These are phyloP conservation scores for Podospora australis DNA, from an alignment of 495 filamentous ascomycete species.

Conservation along the genomic window DNA sequence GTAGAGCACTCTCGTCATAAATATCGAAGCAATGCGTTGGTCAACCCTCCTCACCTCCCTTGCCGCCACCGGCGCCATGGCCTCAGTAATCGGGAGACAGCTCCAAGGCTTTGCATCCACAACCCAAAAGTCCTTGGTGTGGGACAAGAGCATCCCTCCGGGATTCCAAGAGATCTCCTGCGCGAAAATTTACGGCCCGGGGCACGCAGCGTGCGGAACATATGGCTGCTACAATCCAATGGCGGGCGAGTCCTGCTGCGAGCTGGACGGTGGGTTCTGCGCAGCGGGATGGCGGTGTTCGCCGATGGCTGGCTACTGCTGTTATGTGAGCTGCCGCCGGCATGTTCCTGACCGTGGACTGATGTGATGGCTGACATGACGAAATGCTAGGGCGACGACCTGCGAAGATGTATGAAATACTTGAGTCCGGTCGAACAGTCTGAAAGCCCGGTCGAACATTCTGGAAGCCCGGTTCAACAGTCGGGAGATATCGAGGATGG, in stretches of 20 bases:
- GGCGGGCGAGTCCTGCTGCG: slow-evolving; percentile 35
- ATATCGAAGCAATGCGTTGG: too few species aligned
- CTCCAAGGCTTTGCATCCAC: too few species aligned
- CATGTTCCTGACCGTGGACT: neutral
- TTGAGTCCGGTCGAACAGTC: too few species aligned
- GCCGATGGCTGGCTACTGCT: slow-evolving; percentile 37
- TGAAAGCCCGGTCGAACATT: too few species aligned
- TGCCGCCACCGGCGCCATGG: too few species aligned
- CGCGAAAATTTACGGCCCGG: slow-evolving; percentile 31
- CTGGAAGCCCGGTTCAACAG: too few species aligned
- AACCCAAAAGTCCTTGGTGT: neutral
- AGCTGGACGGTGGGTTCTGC: slow-evolving; percentile 33
- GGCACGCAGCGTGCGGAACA: slow-evolving; percentile 32
- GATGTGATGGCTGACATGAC: slow-evolving; percentile 3
- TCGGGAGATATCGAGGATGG: too few species aligned
- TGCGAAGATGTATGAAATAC: slow-evolving; percentile 30
- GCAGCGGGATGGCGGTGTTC: slow-evolving; percentile 32
- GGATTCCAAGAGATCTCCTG: slow-evolving; percentile 24
- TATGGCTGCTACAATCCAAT: slow-evolving; percentile 32
- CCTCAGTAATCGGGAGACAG: too few species aligned
- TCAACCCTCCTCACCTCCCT: too few species aligned
- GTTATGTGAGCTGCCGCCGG: slow-evolving; percentile 33
- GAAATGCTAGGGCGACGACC: slow-evolving; percentile 29
- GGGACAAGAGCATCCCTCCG: neutral
- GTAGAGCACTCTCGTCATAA: too few species aligned